Conservation (phyloP, 2,329 filamentous ascomycete species). For the Penicillium decumbens region DNA sequence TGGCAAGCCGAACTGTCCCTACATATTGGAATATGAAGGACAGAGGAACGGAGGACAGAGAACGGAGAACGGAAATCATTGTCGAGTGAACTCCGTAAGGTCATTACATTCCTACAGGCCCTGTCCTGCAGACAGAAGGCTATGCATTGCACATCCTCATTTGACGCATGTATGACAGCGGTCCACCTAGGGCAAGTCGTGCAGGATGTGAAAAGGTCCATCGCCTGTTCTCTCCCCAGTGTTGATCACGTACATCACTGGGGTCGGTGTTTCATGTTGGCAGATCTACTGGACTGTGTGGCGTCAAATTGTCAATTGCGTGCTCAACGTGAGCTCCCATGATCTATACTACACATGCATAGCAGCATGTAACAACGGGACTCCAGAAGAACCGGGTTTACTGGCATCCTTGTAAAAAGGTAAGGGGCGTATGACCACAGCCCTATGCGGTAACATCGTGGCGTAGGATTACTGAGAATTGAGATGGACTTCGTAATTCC, state of each 20-base stretch:
- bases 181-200: not conserved
- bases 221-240: slow-evolving; percentile 5
- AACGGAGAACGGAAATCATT: slow-evolving; percentile 10
- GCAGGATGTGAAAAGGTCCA: not conserved
- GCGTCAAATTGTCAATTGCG: slow-evolving; percentile 18
- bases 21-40: too few species aligned
- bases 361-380: not conserved
- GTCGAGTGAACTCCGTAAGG: slow-evolving; percentile 10
- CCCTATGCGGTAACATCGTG: slow-evolving; percentile 10
- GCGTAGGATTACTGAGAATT: not conserved
- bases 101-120: slow-evolving; percentile 1
- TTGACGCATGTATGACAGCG: slow-evolving; percentile 4
- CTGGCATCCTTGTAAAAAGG: not conserved
- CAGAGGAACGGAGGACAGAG: not conserved
- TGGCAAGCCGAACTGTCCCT: not conserved
- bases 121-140: slow-evolving; percentile 5
- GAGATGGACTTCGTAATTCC: not conserved
- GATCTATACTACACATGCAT: not conserved
- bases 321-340: slow-evolving; percentile 8
- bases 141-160: slow-evolving; percentile 19
- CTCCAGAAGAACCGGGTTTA: not conserved
- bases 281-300: slow-evolving; percentile 17
- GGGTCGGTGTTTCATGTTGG: slow-evolving; percentile 14
- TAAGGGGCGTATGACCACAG: slow-evolving; percentile 12
- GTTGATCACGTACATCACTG: slow-evolving; percentile 21